Conservation (phyloP, 768 basidiomycete genomes). For the Daedalea quercina region DNA sequence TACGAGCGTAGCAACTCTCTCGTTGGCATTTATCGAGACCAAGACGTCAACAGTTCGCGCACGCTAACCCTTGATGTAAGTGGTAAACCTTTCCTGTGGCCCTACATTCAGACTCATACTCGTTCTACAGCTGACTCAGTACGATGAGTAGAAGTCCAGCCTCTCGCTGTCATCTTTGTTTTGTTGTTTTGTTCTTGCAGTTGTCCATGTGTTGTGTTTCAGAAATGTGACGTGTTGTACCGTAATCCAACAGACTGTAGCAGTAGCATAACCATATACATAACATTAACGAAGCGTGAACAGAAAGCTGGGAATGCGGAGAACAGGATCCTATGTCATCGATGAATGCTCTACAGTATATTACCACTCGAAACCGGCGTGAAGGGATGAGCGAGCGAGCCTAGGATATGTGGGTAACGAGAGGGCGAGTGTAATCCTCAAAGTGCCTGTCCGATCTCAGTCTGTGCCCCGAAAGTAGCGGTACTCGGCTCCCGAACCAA, state of each 20-base stretch:
- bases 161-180: not conserved
- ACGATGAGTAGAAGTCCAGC: conserved; percentile 37
- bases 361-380: not conserved
- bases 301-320: not conserved
- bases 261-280: conserved; percentile 4
- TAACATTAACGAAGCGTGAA: not conserved
- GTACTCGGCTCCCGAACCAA: conserved; percentile 19
- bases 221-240: not conserved
- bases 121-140: conserved; percentile 43
- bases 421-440: conserved; percentile 1
- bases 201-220: no score
- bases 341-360: not conserved
- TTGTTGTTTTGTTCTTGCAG: not conserved
- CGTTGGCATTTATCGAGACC: conserved; percentile 92
- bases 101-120: not conserved
- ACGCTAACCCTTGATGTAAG: conserved; percentile 88
- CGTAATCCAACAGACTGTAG: not conserved
- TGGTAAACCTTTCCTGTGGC: not conserved
- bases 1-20: conserved; percentile 88
- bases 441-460: conserved; percentile 21
- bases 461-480: conserved; percentile 20
- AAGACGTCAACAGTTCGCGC: conserved; percentile 87
- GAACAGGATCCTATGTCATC: not conserved
- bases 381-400: not conserved
- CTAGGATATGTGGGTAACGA: not conserved